Percentiles rank a stretch among this genome's conserved stretches.
Conservation (phyloP, 805 yeast species). For the Starmerella floricola region DNA sequence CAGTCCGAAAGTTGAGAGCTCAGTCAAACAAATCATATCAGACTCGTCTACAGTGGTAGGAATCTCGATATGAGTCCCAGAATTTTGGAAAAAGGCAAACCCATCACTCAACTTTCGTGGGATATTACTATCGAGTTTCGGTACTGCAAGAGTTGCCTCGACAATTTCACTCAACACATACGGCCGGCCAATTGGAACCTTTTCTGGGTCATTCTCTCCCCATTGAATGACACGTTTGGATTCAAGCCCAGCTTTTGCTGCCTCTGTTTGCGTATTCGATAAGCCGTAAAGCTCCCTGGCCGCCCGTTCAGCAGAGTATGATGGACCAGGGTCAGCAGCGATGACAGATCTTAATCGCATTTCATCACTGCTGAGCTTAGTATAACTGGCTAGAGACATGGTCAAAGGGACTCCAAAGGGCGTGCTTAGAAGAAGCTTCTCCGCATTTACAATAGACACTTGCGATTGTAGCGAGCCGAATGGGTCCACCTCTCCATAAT, state of each 20-base stretch:
- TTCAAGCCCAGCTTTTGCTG: slow-evolving; percentile 42
- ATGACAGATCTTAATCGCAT: slow-evolving; percentile 36
- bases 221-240: slow-evolving; percentile 33
- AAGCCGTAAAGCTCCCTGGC: slow-evolving; percentile 36
- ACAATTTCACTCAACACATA: slow-evolving; percentile 48
- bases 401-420: slow-evolving; percentile 28
- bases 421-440: slow-evolving; percentile 37
- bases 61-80: slow-evolving; percentile 31
- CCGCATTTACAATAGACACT: slow-evolving; percentile 16
- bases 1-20: slow-evolving; percentile 27
- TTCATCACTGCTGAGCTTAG: slow-evolving; percentile 21
- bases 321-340: slow-evolving; percentile 40
- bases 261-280: slow-evolving; percentile 38
- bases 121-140: slow-evolving; percentile 32
- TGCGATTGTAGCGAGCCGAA: slow-evolving; percentile 10
- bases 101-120: slow-evolving; percentile 39
- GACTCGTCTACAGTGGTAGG: slow-evolving; percentile 47
- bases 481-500: slow-evolving; percentile 6
- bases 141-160: slow-evolving; percentile 29
- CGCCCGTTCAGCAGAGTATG: slow-evolving; percentile 37
- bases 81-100: slow-evolving; percentile 33
- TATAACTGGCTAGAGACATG: slow-evolving; percentile 10
- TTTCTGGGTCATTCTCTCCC: slow-evolving; percentile 25
- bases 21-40: slow-evolving; percentile 50
- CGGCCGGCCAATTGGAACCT: slow-evolving; percentile 35